phyloP scores from a whole-genome alignment of 441 rosid genomes.

The Populus hybrid region DNA sequence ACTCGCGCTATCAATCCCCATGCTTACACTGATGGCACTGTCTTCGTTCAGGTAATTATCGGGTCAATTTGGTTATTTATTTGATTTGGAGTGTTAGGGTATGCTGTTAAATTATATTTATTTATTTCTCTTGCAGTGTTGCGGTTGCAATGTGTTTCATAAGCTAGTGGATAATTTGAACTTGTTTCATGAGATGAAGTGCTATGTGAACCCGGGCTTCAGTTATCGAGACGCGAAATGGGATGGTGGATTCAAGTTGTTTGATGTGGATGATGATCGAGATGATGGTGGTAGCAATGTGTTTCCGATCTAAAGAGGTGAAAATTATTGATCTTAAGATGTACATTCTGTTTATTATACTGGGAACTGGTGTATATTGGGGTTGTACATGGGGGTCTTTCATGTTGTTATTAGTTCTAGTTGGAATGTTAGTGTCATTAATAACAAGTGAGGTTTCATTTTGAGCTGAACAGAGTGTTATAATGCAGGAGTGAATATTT shows the following conservation, averaged over 20 bases:
- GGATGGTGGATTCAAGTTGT: constrained; percentile 64
- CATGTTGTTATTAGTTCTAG: background rate
- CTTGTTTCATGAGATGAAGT: constrained; percentile 90
- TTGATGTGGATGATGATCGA: constrained; percentile 31
- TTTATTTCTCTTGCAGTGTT: constrained; percentile 47
- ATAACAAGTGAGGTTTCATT: constrained; percentile 3
- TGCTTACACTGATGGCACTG: constrained; percentile 88
- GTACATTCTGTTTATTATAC: constrained; percentile 30
- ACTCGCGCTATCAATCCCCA: constrained; percentile 84
- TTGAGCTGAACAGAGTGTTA: background rate
- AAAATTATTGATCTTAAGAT: constrained; percentile 6
- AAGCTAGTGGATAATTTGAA: constrained; percentile 93
- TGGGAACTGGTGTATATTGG: constrained; percentile 10
- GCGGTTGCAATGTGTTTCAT: constrained; percentile 91
- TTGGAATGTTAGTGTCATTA: background rate
- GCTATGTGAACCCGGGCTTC: constrained; percentile 65
- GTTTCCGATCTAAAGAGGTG: constrained; percentile 32
- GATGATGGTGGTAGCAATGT: constrained; percentile 19
- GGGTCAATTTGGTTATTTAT: background rate
- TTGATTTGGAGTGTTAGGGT: background rate
- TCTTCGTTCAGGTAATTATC: constrained; percentile 67
- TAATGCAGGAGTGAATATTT: constrained; percentile 3
- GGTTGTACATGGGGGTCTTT: constrained; percentile 24
- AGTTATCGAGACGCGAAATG: constrained; percentile 50
- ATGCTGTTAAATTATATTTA: background rate